Evolutionary conservation across 768 basidiomycete genomes (phyloP).

Genomic region (Pisolithus microcarpus): DNA sequence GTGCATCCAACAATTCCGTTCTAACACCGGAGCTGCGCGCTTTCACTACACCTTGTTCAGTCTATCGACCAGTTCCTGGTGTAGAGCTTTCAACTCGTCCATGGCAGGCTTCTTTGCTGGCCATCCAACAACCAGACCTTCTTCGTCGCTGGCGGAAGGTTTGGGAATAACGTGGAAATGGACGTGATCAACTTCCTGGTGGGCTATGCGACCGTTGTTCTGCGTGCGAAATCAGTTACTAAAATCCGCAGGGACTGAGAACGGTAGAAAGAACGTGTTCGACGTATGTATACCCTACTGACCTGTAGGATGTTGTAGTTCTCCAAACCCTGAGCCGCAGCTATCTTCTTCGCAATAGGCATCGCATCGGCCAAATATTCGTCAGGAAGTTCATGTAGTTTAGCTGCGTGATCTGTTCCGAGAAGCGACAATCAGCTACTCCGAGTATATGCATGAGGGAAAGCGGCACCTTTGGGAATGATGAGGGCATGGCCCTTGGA

Average conservation of each 20-base stretch:
- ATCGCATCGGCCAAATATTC: constrained; percentile 72
- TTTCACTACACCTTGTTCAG: constrained; percentile 4
- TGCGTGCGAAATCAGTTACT: constrained; percentile 13
- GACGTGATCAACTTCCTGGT: constrained; percentile 75
- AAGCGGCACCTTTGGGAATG: constrained; percentile 80
- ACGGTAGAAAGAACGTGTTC: not conserved
- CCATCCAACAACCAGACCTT: constrained; percentile 83
- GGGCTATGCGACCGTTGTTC: constrained; percentile 66
- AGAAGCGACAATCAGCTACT: not conserved
- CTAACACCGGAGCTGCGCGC: too few species aligned
- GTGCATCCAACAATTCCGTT: too few species aligned
- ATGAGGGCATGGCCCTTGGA: constrained; percentile 87
- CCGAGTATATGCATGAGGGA: not conserved
- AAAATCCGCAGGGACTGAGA: not conserved
- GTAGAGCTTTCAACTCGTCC: constrained; percentile 20
- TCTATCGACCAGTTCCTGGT: constrained; percentile 13
- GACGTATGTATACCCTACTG: not conserved
- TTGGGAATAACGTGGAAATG: constrained; percentile 96
- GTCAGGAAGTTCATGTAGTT: constrained; percentile 84
- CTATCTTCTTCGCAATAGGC: constrained; percentile 83
- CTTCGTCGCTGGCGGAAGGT: constrained; percentile 49
- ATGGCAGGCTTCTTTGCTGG: constrained; percentile 11
- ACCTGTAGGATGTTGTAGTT: constrained; percentile 86
- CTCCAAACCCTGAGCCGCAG: constrained; percentile 59
- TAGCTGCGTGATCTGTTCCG: constrained; percentile 69